Conservation (phyloP, 768 basidiomycete species). For the Suillus paluster region DNA sequence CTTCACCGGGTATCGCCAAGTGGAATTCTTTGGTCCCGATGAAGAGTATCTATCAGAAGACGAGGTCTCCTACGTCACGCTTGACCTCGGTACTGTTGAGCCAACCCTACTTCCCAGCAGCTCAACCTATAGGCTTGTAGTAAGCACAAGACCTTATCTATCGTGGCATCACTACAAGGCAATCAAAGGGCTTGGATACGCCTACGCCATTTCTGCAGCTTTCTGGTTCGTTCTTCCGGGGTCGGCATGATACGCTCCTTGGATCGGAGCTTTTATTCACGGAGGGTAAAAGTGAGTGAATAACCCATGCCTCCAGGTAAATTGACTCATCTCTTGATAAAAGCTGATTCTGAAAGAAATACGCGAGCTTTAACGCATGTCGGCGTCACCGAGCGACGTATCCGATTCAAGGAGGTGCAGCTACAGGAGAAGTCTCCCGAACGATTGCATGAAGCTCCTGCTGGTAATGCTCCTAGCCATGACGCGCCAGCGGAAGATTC, state of each 20-base stretch:
- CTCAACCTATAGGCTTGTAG: constrained; percentile 73
- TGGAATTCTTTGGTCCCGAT: constrained; percentile 69
- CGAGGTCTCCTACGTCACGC: constrained; percentile 68
- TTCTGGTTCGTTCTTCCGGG: constrained; percentile 75
- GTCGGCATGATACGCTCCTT: constrained; percentile 65
- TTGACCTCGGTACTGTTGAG: constrained; percentile 74
- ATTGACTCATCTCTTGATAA: constrained; percentile 8
- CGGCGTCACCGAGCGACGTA: constrained; percentile 67
- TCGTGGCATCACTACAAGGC: neutral
- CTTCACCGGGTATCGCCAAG: constrained; percentile 65
- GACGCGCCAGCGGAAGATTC: neutral
- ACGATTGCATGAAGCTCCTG: too few species aligned
- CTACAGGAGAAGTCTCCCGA: constrained; percentile 45
- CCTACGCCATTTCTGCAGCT: constrained; percentile 79
- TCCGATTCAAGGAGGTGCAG: constrained; percentile 75
- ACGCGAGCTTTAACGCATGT: constrained; percentile 59
- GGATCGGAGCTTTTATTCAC: constrained; percentile 81
- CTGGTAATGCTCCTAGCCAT: neutral
- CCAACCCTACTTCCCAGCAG: constrained; percentile 77
- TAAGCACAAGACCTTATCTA: constrained; percentile 39
- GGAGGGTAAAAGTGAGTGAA: constrained; percentile 59
- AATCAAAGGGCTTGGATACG: constrained; percentile 70
- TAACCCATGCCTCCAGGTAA: neutral
- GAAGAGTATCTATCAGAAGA: constrained; percentile 64
- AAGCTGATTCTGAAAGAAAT: constrained; percentile 51